Evolutionary conservation across 441 rosid species (phyloP), one percentile per base, ranked within the genome.

Genomic region (Pelargonium australe): DNA sequence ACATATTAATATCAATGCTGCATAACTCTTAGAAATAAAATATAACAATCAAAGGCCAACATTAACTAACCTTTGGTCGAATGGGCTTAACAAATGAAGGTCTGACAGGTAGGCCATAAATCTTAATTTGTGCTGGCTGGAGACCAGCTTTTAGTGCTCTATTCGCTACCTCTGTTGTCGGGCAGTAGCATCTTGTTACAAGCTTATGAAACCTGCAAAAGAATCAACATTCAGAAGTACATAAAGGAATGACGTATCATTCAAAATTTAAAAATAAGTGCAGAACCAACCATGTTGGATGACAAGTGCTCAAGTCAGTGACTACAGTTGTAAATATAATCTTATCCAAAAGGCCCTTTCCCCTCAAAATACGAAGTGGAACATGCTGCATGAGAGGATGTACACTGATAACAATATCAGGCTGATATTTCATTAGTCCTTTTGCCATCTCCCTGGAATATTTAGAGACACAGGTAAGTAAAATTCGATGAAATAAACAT

Each of bases 371-470:
- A 68, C 99, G 95, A 79, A 95, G 95, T 31, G 99, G 99, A 74
- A 95, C 99, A 44, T 95, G 99, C 75, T 95, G 99, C 97, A 95
- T 91, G 71, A 95, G 81, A 2, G 97, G 97, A 80, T 95, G 99
- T 19, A 95, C 99, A 70, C 99, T 95, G 55, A 91, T 86, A 77
- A 95, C 90, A 66, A 95, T 81, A 72, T 95, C 92, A 2, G 99
- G 99, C 81, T 88, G 89, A 80, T 95, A 91, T 74, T 95, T 95
- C 99, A 95, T 88, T 72, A 95, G 81, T 61, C 99, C 99, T 79
- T 85, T 89, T 8, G 94, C 96, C 65, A 95, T 88, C 83, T 95
- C 99, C 70, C 97, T 34, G 37, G 37, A 34, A 34, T 34, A 34
- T 34, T 34, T 34, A 80, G 68, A 67, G 65, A 65, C 9, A 49